Evolutionary conservation across 805 yeast genomes (phyloP), one percentile per base, ranked within the genome.

Genomic region (Yarrowia sp.): DNA sequence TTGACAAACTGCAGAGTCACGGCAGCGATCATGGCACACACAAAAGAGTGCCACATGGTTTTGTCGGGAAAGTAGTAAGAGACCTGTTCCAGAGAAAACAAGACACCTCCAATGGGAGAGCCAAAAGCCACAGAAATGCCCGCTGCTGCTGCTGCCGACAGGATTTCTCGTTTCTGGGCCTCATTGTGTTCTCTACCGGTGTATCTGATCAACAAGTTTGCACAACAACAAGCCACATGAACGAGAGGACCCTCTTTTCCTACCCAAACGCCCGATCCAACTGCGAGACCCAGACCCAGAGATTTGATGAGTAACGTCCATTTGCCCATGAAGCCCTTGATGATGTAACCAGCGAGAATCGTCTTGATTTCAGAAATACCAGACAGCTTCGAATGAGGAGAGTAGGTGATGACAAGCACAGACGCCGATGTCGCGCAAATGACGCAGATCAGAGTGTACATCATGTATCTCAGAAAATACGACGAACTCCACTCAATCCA

Each of bases 201-300:
- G 64, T 79, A 75, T 3, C 72, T 64, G 19, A 76, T 72, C 55
- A 84, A 75, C 9, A 83, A 67, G 70, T 77, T 76, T 71, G 87
- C 77, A 73, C 86, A 79, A 70, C 90, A 86, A 71, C 90, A 85
- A 0, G 94, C 83, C 4, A 91, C 84, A 76, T 92, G 96, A 33
- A 90, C 93, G 67, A 92, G 76, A 0, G 97, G 97, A 1, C 96
- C 97, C 73, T 91, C 97, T 73, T 86, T 87, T 8, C 97, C 97
- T 8, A 89, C 82, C 91, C 94, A 89, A 2, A 91, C 73, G 0
- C 96, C 96, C 0, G 91, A 85, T 24, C 92, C 87, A 5, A 89
- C 87, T 15, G 88, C 87, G 56, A 90, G 77, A 7, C 86, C 79
- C 58, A 91, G 77, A 2, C 92, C 90, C 0, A 80, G 49, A 3